Conservation (phyloP, 139 green algal species). For the Spirogloea muscicola region DNA sequence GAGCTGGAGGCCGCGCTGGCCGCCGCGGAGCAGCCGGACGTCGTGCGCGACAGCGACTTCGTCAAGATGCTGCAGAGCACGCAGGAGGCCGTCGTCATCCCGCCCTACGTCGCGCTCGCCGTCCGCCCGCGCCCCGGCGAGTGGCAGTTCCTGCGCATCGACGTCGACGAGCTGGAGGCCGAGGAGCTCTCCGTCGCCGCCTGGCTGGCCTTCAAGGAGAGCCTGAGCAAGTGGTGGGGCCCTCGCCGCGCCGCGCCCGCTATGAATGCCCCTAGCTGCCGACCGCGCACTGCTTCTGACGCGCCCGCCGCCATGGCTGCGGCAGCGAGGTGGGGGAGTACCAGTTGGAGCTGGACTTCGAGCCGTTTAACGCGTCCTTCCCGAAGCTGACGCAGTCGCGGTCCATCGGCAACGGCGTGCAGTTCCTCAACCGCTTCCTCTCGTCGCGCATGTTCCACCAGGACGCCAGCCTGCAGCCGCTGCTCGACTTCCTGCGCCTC, state of each 20-base stretch:
- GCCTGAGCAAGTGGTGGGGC: too few species aligned
- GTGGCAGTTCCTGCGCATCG: neutral
- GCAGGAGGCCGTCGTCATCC: neutral
- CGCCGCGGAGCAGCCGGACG: neutral
- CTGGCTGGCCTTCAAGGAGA: conserved; percentile 67
- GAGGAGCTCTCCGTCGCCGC: conserved; percentile 35
- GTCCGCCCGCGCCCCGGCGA: neutral
- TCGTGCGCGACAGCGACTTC: neutral
- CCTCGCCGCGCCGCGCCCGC: too few species aligned
- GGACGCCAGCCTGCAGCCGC: conserved; percentile 30
- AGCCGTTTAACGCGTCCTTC: conserved; percentile 61
- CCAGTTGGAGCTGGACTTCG: conserved; percentile 66
- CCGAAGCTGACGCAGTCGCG: conserved; percentile 57
- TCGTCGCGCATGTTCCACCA: conserved; percentile 58
- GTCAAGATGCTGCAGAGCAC: neutral
- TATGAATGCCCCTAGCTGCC: too few species aligned
- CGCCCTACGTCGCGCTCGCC: neutral
- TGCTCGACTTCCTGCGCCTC: conserved; percentile 61
- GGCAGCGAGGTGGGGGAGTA: neutral
- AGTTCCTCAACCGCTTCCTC: conserved; percentile 72
- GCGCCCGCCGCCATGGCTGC: too few species aligned
- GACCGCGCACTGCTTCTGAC: too few species aligned
- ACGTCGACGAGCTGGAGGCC: conserved; percentile 46
- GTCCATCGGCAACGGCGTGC: conserved; percentile 72
- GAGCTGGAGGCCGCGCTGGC: conserved; percentile 2